These are phyloP conservation scores for Melastoma malabathricum DNA, from an alignment of 345 rosid genomes.

Conservation along the genomic window DNA sequence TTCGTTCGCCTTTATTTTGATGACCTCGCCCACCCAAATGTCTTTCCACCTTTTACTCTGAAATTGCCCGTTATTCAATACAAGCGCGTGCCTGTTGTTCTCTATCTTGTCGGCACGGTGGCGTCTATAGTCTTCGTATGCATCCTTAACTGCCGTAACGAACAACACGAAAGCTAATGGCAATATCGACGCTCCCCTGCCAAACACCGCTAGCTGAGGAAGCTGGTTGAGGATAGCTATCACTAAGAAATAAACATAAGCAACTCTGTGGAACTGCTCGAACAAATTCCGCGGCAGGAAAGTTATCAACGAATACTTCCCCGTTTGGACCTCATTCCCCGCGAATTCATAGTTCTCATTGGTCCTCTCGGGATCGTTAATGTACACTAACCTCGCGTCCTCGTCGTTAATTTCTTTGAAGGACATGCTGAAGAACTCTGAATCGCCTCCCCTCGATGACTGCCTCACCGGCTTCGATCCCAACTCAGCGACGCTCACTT, in stretches of 20 bases:
- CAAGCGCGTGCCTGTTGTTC: slow-evolving; percentile 55
- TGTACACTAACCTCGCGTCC: slow-evolving; percentile 70
- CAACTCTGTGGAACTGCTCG: slow-evolving; percentile 96
- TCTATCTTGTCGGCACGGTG: slow-evolving; percentile 79
- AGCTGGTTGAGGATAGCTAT: slow-evolving; percentile 95
- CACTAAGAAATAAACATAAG: slow-evolving; percentile 74
- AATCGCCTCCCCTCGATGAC: slow-evolving; percentile 41
- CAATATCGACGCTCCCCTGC: slow-evolving; percentile 79
- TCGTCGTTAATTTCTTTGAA: slow-evolving; percentile 80
- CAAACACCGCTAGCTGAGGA: slow-evolving; percentile 94
- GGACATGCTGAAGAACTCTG: slow-evolving; percentile 48
- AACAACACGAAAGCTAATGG: slow-evolving; percentile 80
- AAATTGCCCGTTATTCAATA: slow-evolving; percentile 40
- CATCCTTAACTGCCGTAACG: slow-evolving; percentile 92
- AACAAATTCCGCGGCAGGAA: slow-evolving; percentile 86
- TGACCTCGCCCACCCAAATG: slow-evolving; percentile 65
- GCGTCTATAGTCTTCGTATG: slow-evolving; percentile 85
- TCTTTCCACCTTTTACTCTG: slow-evolving; percentile 72
- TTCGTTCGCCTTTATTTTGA: slow-evolving; percentile 59
- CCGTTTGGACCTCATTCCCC: slow-evolving; percentile 61
- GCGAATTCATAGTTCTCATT: slow-evolving; percentile 68
- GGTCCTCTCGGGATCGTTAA: slow-evolving; percentile 58
- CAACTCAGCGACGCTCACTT: slow-evolving; percentile 33
- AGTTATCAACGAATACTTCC: slow-evolving; percentile 62
- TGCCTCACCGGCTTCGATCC: slow-evolving; percentile 49